Evolutionary conservation across 2,329 filamentous ascomycete genomes (phyloP).

Genomic region (Rhexocercosporidium sp.): DNA sequence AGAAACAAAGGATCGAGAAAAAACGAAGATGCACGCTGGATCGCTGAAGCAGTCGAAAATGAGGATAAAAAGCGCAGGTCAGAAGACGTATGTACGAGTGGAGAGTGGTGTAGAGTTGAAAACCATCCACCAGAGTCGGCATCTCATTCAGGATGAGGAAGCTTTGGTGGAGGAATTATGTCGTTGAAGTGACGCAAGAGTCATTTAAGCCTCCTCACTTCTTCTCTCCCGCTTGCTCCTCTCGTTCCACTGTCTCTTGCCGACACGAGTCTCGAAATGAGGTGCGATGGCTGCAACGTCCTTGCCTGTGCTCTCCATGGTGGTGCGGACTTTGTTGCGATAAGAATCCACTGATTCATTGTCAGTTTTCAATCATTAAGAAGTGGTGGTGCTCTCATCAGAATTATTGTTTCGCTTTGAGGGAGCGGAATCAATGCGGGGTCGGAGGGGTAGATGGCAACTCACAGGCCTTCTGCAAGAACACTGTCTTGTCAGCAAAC

Average conservation of each 20-base stretch:
- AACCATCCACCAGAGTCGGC: background rate
- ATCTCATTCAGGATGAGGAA: background rate
- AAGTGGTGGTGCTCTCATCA: no score
- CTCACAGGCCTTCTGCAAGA: slow-evolving; percentile 90
- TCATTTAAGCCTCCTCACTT: slow-evolving; percentile 17
- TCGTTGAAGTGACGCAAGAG: background rate
- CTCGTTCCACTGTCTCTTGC: slow-evolving; percentile 78
- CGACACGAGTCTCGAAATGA: slow-evolving; percentile 87
- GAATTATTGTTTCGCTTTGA: background rate
- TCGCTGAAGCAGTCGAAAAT: background rate
- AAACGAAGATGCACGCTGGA: background rate
- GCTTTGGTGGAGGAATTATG: background rate
- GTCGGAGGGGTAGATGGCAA: slow-evolving; percentile 40
- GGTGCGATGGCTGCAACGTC: slow-evolving; percentile 76
- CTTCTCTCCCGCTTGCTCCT: slow-evolving; percentile 49
- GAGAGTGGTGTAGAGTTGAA: background rate
- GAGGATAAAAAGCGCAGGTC: background rate
- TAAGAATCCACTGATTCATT: slow-evolving; percentile 81
- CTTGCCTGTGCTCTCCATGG: slow-evolving; percentile 78
- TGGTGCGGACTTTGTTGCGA: slow-evolving; percentile 85
- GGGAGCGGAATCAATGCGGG: background rate
- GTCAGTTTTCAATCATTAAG: background rate
- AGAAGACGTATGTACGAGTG: background rate
- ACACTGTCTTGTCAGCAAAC: slow-evolving; percentile 84
- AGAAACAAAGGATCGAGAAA: background rate